Conservation (phyloP, 768 basidiomycete genomes). For the Amanita exitialis region DNA sequence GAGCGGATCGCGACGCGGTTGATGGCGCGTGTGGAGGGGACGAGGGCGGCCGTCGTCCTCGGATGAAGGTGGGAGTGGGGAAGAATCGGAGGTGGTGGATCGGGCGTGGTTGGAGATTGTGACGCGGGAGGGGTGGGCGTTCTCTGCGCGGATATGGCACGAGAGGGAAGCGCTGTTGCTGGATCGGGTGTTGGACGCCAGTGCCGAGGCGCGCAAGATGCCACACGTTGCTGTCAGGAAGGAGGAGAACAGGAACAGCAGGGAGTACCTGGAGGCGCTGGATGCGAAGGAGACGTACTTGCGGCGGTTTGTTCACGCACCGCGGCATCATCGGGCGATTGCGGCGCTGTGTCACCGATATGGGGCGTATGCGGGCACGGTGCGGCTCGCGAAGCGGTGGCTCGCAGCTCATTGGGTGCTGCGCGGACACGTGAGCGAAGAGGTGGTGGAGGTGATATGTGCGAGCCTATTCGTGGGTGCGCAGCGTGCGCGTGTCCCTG, state of each 20-base stretch:
- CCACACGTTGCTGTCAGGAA: constrained; percentile 25
- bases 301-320: constrained; percentile 68
- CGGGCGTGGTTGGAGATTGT: constrained; percentile 66
- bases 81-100: constrained; percentile 52
- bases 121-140: constrained; percentile 79
- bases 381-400: constrained; percentile 89
- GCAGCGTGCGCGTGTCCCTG: constrained; percentile 32
- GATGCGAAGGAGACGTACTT: constrained; percentile 51
- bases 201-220: constrained; percentile 28
- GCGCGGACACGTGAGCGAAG: constrained; percentile 57
- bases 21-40: constrained; percentile 37
- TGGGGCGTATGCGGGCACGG: constrained; percentile 73
- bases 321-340: constrained; percentile 80
- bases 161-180: constrained; percentile 77
- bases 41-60: constrained; percentile 50
- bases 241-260: constrained; percentile 26
- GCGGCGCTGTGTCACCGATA: constrained; percentile 72
- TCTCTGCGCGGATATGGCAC: constrained; percentile 76
- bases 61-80: constrained; percentile 29
- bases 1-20: constrained; percentile 67
- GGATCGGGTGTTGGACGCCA: constrained; percentile 52
- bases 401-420: constrained; percentile 85
- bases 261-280: constrained; percentile 44
- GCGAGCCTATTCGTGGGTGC: constrained; percentile 50
- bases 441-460: constrained; percentile 80